Percentiles rank a stretch among this genome's conserved stretches.
These are phyloP conservation scores for Xylaria sp. DNA, from an alignment of 2,329 filamentous ascomycete species.

Conservation along the genomic window DNA sequence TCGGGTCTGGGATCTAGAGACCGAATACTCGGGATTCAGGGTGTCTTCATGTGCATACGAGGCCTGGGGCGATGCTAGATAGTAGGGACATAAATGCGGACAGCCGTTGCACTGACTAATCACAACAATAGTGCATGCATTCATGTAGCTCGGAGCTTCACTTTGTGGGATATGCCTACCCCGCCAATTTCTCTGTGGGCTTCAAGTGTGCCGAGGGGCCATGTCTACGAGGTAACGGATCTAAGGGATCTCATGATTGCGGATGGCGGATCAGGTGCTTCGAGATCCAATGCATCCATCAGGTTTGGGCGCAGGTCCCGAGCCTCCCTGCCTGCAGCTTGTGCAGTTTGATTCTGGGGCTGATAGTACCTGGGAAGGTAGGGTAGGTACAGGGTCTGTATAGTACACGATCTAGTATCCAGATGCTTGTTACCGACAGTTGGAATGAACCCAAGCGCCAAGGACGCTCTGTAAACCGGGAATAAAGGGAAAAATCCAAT, in stretches of 20 bases:
- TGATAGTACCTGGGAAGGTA: neutral
- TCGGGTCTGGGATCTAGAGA: conserved; percentile 28
- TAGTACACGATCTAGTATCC: too few species aligned
- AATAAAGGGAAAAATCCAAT: neutral
- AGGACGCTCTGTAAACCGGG: neutral
- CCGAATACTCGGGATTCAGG: conserved; percentile 35
- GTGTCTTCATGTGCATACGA: conserved; percentile 17
- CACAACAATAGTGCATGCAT: too few species aligned
- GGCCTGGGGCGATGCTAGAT: conserved; percentile 1
- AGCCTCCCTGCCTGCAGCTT: neutral
- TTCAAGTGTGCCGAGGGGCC: too few species aligned
- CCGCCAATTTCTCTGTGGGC: neutral
- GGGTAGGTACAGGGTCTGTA: neutral
- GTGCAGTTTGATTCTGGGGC: conserved; percentile 3
- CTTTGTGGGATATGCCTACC: neutral
- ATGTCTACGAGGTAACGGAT: neutral
- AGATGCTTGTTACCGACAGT: neutral
- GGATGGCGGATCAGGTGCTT: neutral
- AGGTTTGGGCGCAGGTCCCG: neutral
- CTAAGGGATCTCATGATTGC: conserved; percentile 3
- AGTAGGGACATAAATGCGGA: conserved; percentile 16
- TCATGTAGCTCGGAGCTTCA: neutral
- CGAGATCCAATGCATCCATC: neutral
- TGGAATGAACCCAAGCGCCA: neutral
- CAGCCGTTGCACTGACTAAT: conserved; percentile 14